Percentiles rank a stretch among this genome's conserved stretches.
These are phyloP conservation scores for Coprinopsis marcescibilis DNA, from an alignment of 768 basidiomycete species.

Conservation along the genomic window DNA sequence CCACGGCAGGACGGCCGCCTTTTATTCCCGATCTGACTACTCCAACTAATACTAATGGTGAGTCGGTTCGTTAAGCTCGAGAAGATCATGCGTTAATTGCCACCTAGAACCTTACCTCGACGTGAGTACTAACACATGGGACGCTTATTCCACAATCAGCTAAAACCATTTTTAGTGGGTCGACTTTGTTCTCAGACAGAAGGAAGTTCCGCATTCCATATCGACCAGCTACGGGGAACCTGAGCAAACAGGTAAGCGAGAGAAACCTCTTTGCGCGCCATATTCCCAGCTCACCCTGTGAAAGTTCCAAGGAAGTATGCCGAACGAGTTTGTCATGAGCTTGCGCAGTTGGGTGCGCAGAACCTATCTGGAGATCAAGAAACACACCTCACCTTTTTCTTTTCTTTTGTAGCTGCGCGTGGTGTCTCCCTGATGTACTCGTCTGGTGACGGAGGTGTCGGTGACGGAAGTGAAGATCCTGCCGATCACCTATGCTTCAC, in stretches of 20 bases:
- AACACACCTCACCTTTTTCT: background rate
- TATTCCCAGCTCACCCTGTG: slow-evolving; percentile 1
- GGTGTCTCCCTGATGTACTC: slow-evolving; percentile 62
- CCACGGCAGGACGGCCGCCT: slow-evolving; percentile 58
- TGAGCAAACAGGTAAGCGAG: slow-evolving; percentile 55
- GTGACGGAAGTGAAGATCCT: slow-evolving; percentile 52
- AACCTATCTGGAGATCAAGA: background rate
- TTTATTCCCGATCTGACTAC: slow-evolving; percentile 43
- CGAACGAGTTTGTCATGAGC: slow-evolving; percentile 47
- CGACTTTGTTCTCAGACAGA: slow-evolving; percentile 45
- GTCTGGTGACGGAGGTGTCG: slow-evolving; percentile 67
- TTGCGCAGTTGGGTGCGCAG: slow-evolving; percentile 58
- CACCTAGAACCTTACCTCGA: slow-evolving; percentile 17
- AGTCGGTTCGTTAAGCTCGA: background rate
- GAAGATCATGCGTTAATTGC: background rate
- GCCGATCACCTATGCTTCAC: slow-evolving; percentile 47
- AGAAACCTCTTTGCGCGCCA: background rate
- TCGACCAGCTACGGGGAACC: slow-evolving; percentile 71
- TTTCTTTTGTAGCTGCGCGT: slow-evolving; percentile 40
- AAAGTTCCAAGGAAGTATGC: slow-evolving; percentile 56
- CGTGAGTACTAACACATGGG: slow-evolving; percentile 9
- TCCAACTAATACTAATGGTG: slow-evolving; percentile 34
- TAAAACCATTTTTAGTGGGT: slow-evolving; percentile 38
- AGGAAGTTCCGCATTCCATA: slow-evolving; percentile 49
- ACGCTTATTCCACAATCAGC: background rate